These are phyloP conservation scores for Microthlaspi erraticum DNA, from an alignment of 345 rosid species.

Conservation along the genomic window DNA sequence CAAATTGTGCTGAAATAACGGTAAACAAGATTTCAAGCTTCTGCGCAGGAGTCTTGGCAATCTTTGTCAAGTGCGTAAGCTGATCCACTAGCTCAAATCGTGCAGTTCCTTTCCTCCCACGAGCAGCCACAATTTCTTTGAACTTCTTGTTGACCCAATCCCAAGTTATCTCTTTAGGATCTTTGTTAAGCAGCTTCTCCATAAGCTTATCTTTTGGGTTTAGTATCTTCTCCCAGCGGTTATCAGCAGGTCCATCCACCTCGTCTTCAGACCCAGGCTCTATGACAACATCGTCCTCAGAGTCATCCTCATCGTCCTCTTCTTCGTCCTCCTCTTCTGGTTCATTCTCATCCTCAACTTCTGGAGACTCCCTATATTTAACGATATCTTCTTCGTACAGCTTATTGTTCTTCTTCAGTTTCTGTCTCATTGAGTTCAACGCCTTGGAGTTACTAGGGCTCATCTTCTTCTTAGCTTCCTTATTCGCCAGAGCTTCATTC, in stretches of 20 bases:
- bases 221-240: constrained; percentile 71
- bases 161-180: constrained; percentile 93
- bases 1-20: constrained; percentile 93
- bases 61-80: constrained; percentile 84
- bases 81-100: constrained; percentile 95
- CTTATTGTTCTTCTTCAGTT: constrained; percentile 86
- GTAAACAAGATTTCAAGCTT: constrained; percentile 92
- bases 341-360: constrained; percentile 66
- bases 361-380: constrained; percentile 75
- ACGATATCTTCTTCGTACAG: constrained; percentile 77
- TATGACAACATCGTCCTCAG: constrained; percentile 41
- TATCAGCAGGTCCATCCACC: constrained; percentile 37
- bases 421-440: constrained; percentile 94
- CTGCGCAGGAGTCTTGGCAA: constrained; percentile 99
- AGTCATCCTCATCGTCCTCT: constrained; percentile 61
- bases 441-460: constrained; percentile 96
- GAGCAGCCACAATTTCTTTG: constrained; percentile 89
- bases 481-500: constrained; percentile 78
- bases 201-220: constrained; percentile 79
- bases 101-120: constrained; percentile 97
- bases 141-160: constrained; percentile 89
- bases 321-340: constrained; percentile 61
- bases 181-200: constrained; percentile 73
- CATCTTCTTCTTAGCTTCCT: constrained; percentile 98
- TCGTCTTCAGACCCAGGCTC: constrained; percentile 53